Conservation (phyloP, 2,329 filamentous ascomycete genomes). For the Colletotrichum ledebouriae region DNA sequence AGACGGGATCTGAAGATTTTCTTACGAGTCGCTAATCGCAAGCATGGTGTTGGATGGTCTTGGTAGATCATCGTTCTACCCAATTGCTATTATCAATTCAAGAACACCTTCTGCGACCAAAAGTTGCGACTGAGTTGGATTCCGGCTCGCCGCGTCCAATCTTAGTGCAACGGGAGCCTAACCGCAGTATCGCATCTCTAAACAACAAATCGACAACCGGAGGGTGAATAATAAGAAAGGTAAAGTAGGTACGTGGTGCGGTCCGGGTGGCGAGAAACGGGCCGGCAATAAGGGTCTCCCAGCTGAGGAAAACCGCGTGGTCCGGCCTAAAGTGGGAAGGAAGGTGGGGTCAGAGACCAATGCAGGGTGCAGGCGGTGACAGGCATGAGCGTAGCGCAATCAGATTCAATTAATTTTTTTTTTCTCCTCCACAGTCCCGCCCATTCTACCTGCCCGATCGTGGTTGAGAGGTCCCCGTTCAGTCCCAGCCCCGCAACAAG, state of each 20-base stretch:
- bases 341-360: constrained; percentile 6
- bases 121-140: background rate
- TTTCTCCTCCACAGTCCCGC: constrained; percentile 28
- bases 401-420: constrained; percentile 24
- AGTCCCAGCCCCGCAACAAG: constrained; percentile 29
- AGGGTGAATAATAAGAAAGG: background rate
- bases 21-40: constrained; percentile 7
- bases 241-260: background rate
- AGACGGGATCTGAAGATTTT: background rate
- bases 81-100: background rate
- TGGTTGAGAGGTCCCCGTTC: constrained; percentile 33
- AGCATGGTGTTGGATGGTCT: constrained; percentile 25
- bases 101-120: background rate
- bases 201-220: background rate
- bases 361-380: constrained; percentile 42
- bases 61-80: constrained; percentile 3
- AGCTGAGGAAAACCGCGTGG: constrained; percentile 19
- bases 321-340: constrained; percentile 27
- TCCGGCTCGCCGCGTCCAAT: background rate
- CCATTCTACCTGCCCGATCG: constrained; percentile 38
- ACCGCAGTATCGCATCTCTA: background rate
- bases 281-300: constrained; percentile 37
- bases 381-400: constrained; percentile 37
- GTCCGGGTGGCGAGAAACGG: constrained; percentile 23
- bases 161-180: background rate